phyloP scores from a whole-genome alignment of 2,329 filamentous ascomycete genomes.

The Aureobasidium sp. region DNA sequence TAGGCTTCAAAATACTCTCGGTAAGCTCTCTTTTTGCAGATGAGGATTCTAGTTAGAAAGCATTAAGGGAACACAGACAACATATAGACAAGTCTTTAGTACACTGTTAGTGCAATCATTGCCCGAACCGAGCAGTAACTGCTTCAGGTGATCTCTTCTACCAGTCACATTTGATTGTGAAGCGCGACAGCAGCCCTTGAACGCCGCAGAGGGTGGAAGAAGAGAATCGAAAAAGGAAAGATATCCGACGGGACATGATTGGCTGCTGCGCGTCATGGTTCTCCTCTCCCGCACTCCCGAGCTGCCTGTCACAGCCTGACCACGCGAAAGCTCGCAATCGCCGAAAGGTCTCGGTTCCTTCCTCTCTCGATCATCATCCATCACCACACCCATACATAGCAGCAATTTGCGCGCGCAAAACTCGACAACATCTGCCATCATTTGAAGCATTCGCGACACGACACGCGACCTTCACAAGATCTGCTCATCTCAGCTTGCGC shows the following conservation, averaged over 20 bases:
- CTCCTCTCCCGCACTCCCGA: constrained; percentile 4
- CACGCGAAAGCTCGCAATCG: constrained; percentile 4
- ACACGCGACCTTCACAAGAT: background rate
- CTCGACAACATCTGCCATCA: background rate
- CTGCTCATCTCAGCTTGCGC: background rate
- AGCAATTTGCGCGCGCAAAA: background rate
- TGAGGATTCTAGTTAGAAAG: background rate
- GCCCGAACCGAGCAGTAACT: background rate
- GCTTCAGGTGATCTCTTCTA: background rate
- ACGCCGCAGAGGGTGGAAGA: background rate
- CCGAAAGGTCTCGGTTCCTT: constrained; percentile 1
- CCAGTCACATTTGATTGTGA: background rate
- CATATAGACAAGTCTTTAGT: background rate
- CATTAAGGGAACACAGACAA: background rate
- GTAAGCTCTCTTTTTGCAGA: background rate
- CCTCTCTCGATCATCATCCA: background rate
- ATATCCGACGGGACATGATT: background rate
- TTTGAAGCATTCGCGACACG: background rate
- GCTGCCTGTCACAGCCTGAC: background rate
- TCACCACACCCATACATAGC: background rate
- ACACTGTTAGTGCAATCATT: background rate
- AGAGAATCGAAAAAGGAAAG: background rate
- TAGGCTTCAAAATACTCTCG: background rate
- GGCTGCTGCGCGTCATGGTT: background rate
- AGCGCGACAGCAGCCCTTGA: background rate